A percentile compares a stretch with the other conserved stretches of the same genome.
Conservation (phyloP, 352 stramenopile species). For the Globisporangium mamillatum region DNA sequence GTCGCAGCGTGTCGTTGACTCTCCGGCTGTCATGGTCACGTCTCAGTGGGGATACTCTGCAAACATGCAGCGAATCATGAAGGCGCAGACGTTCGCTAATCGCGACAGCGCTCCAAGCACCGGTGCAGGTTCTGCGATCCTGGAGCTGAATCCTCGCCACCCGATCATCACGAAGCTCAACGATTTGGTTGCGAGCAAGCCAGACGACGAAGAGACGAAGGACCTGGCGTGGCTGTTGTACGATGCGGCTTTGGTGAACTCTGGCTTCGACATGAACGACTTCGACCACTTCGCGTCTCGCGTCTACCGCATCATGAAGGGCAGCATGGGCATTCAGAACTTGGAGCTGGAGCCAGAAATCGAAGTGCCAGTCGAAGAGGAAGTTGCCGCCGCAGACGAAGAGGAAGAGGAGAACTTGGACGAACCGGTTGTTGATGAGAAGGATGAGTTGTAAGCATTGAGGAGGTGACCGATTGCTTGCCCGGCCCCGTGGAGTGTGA, state of each 20-base stretch:
- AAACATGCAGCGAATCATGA: conserved; percentile 99
- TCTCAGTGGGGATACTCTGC: conserved; percentile 97
- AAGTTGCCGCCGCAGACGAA: conserved; percentile 28
- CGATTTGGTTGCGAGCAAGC: conserved; percentile 57
- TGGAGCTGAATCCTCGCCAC: conserved; percentile 99
- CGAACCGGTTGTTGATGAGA: conserved; percentile 42
- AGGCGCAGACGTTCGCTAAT: conserved; percentile 95
- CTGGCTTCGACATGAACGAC: conserved; percentile 96
- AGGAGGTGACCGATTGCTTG: neutral
- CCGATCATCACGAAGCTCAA: conserved; percentile 97
- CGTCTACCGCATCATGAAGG: conserved; percentile 94
- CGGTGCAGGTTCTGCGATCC: conserved; percentile 81
- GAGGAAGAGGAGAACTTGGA: conserved; percentile 39
- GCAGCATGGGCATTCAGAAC: conserved; percentile 87
- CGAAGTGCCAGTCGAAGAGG: conserved; percentile 84
- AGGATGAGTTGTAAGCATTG: conserved; percentile 67
- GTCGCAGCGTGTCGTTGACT: conserved; percentile 92
- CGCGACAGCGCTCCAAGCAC: conserved; percentile 29
- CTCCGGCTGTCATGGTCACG: conserved; percentile 96
- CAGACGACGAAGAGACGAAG: conserved; percentile 83
- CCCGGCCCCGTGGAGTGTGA: neutral
- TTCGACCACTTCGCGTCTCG: conserved; percentile 91
- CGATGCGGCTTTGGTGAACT: conserved; percentile 97
- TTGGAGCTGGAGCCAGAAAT: conserved; percentile 94
- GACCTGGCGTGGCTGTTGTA: conserved; percentile 97